phyloP scores from a whole-genome alignment of 345 rosid species.

The Brassica carinata region DNA sequence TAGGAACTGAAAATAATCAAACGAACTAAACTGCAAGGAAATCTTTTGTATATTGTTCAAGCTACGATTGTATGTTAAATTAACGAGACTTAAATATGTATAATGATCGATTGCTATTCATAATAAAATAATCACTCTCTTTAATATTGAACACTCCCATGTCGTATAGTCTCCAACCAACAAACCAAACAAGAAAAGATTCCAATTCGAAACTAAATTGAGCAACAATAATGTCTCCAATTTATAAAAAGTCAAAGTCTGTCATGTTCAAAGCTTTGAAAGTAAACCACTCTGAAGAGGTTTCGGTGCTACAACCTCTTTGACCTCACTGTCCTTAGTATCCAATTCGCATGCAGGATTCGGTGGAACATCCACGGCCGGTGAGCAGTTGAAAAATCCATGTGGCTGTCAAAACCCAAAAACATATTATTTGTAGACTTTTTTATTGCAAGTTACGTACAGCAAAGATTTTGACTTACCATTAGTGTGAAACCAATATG shows the following conservation, averaged over 20 bases:
- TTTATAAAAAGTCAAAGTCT: neutral
- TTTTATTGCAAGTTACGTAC: neutral
- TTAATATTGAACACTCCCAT: neutral
- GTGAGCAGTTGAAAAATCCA: slow-evolving; percentile 95
- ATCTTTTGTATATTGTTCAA: slow-evolving; percentile 47
- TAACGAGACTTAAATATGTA: neutral
- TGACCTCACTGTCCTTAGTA: slow-evolving; percentile 59
- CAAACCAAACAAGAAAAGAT: slow-evolving; percentile 14
- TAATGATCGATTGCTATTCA: neutral
- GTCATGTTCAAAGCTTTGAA: slow-evolving; percentile 67
- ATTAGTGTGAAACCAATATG: slow-evolving; percentile 77
- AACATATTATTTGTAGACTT: neutral
- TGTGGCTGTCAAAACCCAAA: slow-evolving; percentile 67
- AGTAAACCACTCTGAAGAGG: slow-evolving; percentile 52
- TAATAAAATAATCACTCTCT: neutral
- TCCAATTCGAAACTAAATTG: neutral
- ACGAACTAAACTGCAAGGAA: slow-evolving; percentile 15
- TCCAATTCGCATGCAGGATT: slow-evolving; percentile 65
- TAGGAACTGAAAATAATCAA: too few relatives aligned
- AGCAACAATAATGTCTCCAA: slow-evolving; percentile 13
- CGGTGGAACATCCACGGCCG: slow-evolving; percentile 93
- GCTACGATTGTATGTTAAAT: neutral
- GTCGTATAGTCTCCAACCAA: slow-evolving; percentile 12
- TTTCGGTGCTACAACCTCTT: slow-evolving; percentile 52
- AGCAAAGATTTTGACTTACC: slow-evolving; percentile 46